These are phyloP conservation scores for Trypanosoma melophagium DNA, from an alignment of 208 protist species.

Conservation along the genomic window DNA sequence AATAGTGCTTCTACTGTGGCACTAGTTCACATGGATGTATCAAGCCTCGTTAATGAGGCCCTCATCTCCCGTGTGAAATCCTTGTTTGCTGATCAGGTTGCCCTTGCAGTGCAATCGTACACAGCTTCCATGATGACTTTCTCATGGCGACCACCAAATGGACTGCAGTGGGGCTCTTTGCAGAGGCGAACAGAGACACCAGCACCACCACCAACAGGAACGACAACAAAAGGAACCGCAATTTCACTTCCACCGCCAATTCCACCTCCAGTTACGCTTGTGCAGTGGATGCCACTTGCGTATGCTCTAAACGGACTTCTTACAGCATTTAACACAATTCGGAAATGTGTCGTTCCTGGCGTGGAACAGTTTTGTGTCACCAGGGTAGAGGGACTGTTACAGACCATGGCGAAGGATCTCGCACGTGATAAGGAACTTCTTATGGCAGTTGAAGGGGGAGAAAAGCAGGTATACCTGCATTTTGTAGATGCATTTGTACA, in stretches of 20 bases:
- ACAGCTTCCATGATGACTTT: constrained; percentile 62
- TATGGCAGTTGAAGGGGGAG: constrained; percentile 52
- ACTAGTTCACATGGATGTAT: constrained; percentile 58
- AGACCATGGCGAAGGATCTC: constrained; percentile 58
- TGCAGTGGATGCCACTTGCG: constrained; percentile 74
- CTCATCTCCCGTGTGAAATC: constrained; percentile 46
- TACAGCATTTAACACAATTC: constrained; percentile 70
- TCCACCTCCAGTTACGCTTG: constrained; percentile 36
- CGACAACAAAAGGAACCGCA: too few species aligned
- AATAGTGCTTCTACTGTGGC: constrained; percentile 37
- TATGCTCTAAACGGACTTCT: constrained; percentile 83
- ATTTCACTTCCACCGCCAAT: constrained; percentile 9
- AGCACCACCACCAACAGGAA: not conserved
- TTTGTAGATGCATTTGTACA: constrained; percentile 63
- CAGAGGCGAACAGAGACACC: constrained; percentile 2
- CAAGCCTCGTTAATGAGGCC: constrained; percentile 40
- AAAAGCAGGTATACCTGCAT: constrained; percentile 40
- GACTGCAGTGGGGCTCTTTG: constrained; percentile 10
- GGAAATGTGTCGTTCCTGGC: constrained; percentile 65
- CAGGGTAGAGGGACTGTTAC: constrained; percentile 49
- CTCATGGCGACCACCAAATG: constrained; percentile 36
- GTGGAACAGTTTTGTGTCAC: constrained; percentile 46
- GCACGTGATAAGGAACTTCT: constrained; percentile 50
- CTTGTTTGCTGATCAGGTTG: constrained; percentile 67
- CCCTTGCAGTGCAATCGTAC: constrained; percentile 51